phyloP scores from a whole-genome alignment of 495 filamentous ascomycete species.

The Penicillium pancosmium region DNA sequence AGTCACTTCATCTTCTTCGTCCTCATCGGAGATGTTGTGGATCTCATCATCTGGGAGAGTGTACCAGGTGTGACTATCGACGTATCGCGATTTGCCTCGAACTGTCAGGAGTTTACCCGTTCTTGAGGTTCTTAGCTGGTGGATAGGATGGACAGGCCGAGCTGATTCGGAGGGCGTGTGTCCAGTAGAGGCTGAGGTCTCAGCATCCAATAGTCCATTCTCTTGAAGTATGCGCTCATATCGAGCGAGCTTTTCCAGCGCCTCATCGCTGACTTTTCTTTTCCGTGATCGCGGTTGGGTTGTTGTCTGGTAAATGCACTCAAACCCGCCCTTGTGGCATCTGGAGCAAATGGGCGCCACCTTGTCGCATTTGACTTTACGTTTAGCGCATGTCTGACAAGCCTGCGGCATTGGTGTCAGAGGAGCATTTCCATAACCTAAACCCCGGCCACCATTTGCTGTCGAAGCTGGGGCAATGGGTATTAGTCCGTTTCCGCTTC shows the following conservation, averaged over 20 bases:
- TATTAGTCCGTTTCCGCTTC: too few relatives aligned
- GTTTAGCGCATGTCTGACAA: slow-evolving; percentile 46
- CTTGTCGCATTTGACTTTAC: slow-evolving; percentile 52
- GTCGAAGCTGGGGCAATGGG: too few relatives aligned
- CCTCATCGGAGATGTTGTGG: slow-evolving; percentile 11
- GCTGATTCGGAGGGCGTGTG: not conserved
- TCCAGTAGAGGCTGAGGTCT: not conserved
- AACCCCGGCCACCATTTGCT: too few relatives aligned
- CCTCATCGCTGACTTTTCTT: slow-evolving; percentile 13
- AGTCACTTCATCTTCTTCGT: slow-evolving; percentile 9
- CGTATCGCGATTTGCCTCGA: slow-evolving; percentile 23
- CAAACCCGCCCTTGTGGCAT: slow-evolving; percentile 29
- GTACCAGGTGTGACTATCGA: slow-evolving; percentile 22
- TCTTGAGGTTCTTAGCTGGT: slow-evolving; percentile 2
- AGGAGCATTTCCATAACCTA: too few relatives aligned
- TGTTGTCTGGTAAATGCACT: slow-evolving; percentile 18
- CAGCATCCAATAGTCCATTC: slow-evolving; percentile 20
- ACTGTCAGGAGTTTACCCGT: slow-evolving; percentile 13
- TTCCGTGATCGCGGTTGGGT: slow-evolving; percentile 15
- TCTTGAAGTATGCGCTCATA: slow-evolving; percentile 26
- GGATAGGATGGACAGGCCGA: not conserved
- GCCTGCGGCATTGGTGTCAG: not conserved
- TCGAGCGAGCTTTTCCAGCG: not conserved
- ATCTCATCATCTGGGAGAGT: slow-evolving; percentile 22
- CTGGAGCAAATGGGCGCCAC: slow-evolving; percentile 40